Conservation (phyloP, 176 grass and related monocot species). For the Tillandsia leiboldiana region DNA sequence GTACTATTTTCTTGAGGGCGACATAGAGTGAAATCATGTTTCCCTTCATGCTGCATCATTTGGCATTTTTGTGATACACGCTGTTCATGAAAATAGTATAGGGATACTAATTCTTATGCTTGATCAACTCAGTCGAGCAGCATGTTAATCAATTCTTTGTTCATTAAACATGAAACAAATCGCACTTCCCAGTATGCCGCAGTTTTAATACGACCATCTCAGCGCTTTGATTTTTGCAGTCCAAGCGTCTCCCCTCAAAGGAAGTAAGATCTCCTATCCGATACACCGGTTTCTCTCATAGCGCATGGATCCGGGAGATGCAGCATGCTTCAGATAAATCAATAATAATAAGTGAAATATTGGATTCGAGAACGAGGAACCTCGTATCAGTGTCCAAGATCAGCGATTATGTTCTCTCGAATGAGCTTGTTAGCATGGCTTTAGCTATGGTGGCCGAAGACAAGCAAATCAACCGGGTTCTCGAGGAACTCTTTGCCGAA, state of each 20-base stretch:
- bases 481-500: conserved; percentile 93
- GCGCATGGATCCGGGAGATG: conserved; percentile 94
- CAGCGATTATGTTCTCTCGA: conserved; percentile 89
- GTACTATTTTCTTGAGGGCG: too few species aligned
- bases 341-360: conserved; percentile 94
- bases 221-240: conserved; percentile 32
- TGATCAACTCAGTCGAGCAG: too few species aligned
- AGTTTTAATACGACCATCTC: background rate
- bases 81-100: too few species aligned
- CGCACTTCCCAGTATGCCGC: background rate
- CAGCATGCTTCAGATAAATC: conserved; percentile 97
- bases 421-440: conserved; percentile 97
- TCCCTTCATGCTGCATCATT: too few species aligned
- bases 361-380: conserved; percentile 94
- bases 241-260: conserved; percentile 80
- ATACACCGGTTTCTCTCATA: conserved; percentile 50
- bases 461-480: conserved; percentile 95
- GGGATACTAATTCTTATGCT: too few species aligned
- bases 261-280: conserved; percentile 58
- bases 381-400: conserved; percentile 95
- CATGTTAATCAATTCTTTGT: too few species aligned
- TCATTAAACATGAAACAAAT: too few species aligned
- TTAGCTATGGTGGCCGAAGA: conserved; percentile 99
- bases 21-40: too few species aligned
- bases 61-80: too few species aligned